These are phyloP conservation scores for Aspergillus sp. DNA, from an alignment of 2,329 filamentous ascomycete genomes.

Conservation along the genomic window DNA sequence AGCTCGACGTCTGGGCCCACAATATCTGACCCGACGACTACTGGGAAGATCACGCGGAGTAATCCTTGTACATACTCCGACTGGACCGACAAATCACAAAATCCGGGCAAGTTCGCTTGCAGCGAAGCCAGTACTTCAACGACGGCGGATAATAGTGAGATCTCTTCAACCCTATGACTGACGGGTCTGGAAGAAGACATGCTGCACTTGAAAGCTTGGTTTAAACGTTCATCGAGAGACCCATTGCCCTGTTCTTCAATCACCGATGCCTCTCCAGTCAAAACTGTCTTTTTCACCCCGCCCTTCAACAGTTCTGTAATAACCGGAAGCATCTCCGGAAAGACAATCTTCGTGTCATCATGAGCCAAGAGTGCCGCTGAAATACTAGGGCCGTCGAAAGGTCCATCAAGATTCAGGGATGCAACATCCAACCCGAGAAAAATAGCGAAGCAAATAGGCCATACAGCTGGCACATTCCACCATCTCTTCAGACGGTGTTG, in stretches of 20 bases:
- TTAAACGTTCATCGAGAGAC: constrained; percentile 7
- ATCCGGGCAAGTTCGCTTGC: constrained; percentile 65
- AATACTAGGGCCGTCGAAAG: constrained; percentile 67
- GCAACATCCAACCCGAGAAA: constrained; percentile 77
- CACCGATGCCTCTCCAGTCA: constrained; percentile 53
- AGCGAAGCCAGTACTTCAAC: constrained; percentile 72
- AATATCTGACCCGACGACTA: constrained; percentile 76
- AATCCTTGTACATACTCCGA: constrained; percentile 78
- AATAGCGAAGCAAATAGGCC: constrained; percentile 82
- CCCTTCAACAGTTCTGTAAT: constrained; percentile 82
- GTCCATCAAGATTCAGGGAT: constrained; percentile 61
- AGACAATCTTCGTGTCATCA: constrained; percentile 57
- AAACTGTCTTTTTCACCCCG: constrained; percentile 59
- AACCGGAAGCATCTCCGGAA: constrained; percentile 70
- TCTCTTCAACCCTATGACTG: constrained; percentile 44
- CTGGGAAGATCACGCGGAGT: constrained; percentile 72
- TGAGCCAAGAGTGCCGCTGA: constrained; percentile 58
- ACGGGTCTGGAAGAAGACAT: constrained; percentile 11
- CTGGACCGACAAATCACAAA: constrained; percentile 70
- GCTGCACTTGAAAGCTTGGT: constrained; percentile 2
- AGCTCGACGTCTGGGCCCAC: constrained; percentile 79
- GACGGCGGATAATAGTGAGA: constrained; percentile 63
- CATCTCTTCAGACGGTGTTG: constrained; percentile 71
- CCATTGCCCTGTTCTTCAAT: constrained; percentile 26
- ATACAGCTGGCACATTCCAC: constrained; percentile 79